These are phyloP conservation scores for Mucor velutinosus DNA, from an alignment of 371 early-diverging fungal species.

Conservation along the genomic window DNA sequence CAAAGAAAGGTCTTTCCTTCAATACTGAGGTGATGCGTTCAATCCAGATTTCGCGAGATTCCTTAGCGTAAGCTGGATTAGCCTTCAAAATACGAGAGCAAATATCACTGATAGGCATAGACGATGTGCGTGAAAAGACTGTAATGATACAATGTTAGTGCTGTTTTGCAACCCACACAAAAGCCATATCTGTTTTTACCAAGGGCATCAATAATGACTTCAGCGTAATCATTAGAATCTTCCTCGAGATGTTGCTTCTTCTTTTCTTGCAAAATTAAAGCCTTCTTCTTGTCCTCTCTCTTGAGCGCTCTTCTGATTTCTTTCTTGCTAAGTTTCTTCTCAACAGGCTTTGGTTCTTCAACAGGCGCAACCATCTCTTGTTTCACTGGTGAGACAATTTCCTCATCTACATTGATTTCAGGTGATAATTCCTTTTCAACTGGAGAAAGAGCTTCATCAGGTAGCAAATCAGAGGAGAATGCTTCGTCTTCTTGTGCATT, in stretches of 20 bases:
- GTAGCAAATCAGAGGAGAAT: constrained; percentile 5
- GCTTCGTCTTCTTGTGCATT: constrained; percentile 10
- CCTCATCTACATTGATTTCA: background rate
- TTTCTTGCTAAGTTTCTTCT: constrained; percentile 1
- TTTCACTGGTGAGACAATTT: background rate
- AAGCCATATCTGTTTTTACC: constrained; percentile 23
- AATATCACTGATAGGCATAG: constrained; percentile 54
- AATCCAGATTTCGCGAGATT: constrained; percentile 40
- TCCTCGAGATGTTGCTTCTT: constrained; percentile 10
- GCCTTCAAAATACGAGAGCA: constrained; percentile 48
- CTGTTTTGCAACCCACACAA: too few species aligned
- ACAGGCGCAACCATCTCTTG: background rate
- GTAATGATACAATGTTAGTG: background rate
- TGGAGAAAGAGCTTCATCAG: constrained; percentile 15
- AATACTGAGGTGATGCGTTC: constrained; percentile 39
- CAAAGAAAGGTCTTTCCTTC: constrained; percentile 50
- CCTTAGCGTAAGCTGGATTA: constrained; percentile 35
- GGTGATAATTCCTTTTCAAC: constrained; percentile 15
- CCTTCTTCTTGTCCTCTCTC: constrained; percentile 5
- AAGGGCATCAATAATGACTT: constrained; percentile 51
- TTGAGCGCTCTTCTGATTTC: background rate
- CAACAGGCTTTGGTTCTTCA: background rate
- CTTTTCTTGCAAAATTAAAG: background rate
- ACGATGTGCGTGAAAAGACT: constrained; percentile 53
- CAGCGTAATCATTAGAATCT: constrained; percentile 33